phyloP scores from a whole-genome alignment of 345 rosid species.

The Citrus hindsii region DNA sequence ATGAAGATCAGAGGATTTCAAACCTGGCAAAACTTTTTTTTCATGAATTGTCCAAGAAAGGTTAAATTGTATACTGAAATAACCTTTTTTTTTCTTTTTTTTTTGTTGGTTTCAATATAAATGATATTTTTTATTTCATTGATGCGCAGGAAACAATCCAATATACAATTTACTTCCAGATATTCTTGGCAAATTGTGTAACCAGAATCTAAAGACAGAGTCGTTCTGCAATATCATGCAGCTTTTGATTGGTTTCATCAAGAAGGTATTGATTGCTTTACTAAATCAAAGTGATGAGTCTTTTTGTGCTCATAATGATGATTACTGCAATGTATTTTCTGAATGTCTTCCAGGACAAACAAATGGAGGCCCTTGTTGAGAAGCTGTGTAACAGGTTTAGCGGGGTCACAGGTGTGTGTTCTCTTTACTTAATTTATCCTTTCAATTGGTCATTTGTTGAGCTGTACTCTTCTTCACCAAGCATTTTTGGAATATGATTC shows the following conservation, averaged over 20 bases:
- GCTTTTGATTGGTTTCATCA: slow-evolving; percentile 89
- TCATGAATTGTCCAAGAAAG: slow-evolving; percentile 94
- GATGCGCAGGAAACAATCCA: slow-evolving; percentile 84
- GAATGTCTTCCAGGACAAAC: slow-evolving; percentile 67
- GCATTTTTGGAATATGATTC: neutral
- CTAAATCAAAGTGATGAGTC: slow-evolving; percentile 7
- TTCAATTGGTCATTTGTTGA: slow-evolving; percentile 1
- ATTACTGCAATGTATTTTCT: slow-evolving; percentile 7
- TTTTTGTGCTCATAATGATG: slow-evolving; percentile 1
- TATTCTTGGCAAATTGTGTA: slow-evolving; percentile 77
- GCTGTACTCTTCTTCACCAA: neutral
- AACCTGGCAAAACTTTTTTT: slow-evolving; percentile 90
- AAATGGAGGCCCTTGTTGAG: slow-evolving; percentile 97
- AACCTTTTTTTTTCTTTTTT: neutral
- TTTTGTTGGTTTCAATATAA: slow-evolving; percentile 13
- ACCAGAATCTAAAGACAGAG: slow-evolving; percentile 69
- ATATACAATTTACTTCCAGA: slow-evolving; percentile 95
- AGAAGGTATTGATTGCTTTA: slow-evolving; percentile 56
- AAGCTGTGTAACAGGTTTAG: slow-evolving; percentile 95
- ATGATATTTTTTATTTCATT: slow-evolving; percentile 5
- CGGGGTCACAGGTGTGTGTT: slow-evolving; percentile 76
- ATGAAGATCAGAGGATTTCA: slow-evolving; percentile 84
- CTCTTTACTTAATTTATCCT: neutral
- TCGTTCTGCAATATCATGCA: slow-evolving; percentile 94
- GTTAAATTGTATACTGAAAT: slow-evolving; percentile 28